A percentile compares a stretch with the other conserved stretches of the same genome.
phyloP scores from a whole-genome alignment of 108 stramenopile species.

The Skeletonema costatum region DNA sequence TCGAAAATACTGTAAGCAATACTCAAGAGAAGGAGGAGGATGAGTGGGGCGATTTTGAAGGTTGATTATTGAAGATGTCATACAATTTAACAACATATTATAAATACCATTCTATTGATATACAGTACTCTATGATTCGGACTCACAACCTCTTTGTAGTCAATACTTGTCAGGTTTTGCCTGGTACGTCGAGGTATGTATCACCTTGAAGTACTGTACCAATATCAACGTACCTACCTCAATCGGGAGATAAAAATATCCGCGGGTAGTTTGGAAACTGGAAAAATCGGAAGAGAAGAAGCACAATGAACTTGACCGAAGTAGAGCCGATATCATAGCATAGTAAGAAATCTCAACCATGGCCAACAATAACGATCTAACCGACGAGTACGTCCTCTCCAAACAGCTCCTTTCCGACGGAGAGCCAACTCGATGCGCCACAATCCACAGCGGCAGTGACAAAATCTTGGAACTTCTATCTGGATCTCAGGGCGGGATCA shows the following conservation, averaged over 20 bases:
- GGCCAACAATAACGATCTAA: neutral
- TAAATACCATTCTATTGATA: no score
- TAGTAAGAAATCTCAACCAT: neutral
- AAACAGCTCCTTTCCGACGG: slow-evolving; percentile 47
- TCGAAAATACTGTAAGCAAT: neutral
- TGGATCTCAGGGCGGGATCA: slow-evolving; percentile 42
- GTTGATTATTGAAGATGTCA: slow-evolving; percentile 8
- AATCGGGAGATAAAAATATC: no score
- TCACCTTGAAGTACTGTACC: no score
- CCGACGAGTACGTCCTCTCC: slow-evolving; percentile 44
- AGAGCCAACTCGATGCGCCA: slow-evolving; percentile 45
- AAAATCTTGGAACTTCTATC: slow-evolving; percentile 22
- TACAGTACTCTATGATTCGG: no score
- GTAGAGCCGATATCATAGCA: no score
- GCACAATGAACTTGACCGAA: neutral
- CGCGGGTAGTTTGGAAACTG: no score
- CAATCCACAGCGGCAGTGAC: neutral
- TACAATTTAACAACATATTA: neutral
- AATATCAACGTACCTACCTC: no score
- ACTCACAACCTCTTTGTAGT: no score
- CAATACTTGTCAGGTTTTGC: no score
- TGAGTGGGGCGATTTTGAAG: slow-evolving; percentile 51
- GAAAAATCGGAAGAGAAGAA: neutral
- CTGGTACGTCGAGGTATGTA: no score
- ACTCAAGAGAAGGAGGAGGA: neutral